Evolutionary conservation across 257 asterid species (phyloP), one percentile per base, ranked within the genome.

Genomic region (Solanum virginianum): DNA sequence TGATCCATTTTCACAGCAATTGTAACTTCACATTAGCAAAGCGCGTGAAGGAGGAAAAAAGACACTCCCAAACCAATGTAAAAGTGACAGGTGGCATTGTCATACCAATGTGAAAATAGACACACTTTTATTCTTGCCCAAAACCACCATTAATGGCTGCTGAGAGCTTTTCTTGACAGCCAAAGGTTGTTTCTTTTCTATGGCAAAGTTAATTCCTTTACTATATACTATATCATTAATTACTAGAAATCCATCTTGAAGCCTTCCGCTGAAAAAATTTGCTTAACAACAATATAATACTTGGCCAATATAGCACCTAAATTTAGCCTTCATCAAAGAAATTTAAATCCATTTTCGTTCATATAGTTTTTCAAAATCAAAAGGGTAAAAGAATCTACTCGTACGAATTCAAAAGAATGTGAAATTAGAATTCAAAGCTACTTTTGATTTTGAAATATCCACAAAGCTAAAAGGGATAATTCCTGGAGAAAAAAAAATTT

Each of bases 201-300:
- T 3, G 29, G 12, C 65, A 13, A 20, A 59, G 26, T 12, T 20
- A 57, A 59, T 20, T 20, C 29, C 13, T 57, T 57, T 20, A 9
- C 0, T 20, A 0, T 92, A 95, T 85, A 95, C 97, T 90, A 97
- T 91, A 68, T 93, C 99, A 24, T 96, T 90, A 81, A 96, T 90
- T 87, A 95, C 99, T 24, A 95, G 92, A 91, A 96, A 88, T 55
- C 98, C 98, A 92, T 96, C 98, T 16, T 98, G 98, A 29, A 98
- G 97, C 75, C 97, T 93, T 89, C 91, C 94, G 90, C 93, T 59
- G 91, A 75, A 96, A 96, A 92, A 95, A 95, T 91, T 98, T 92
- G 91, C 95, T 95, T 83, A 94, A 90, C 89, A 94, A 82, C 83
- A 98, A 92, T 98, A 96, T 96, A 84, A 72, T 24, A 86, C 82